Conservation (phyloP, 1,139 yeast species). For the Meyerozyma smithsonii region DNA sequence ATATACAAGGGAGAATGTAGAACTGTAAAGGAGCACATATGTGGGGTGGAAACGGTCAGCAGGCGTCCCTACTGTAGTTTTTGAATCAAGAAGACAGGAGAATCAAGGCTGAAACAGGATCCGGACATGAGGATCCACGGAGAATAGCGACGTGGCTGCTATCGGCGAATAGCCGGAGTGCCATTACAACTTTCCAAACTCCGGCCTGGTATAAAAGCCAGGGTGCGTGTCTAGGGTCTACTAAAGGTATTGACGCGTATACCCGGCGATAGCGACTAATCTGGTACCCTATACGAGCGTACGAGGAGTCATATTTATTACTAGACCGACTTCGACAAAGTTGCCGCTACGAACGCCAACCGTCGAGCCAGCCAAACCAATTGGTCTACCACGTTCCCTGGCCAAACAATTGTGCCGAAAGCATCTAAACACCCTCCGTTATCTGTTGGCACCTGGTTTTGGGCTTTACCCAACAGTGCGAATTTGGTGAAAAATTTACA, state of each 20-base stretch:
- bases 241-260: too few species aligned
- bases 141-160: too few species aligned
- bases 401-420: too few species aligned
- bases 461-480: constrained; percentile 3
- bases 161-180: too few species aligned
- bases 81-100: too few species aligned
- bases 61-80: too few species aligned
- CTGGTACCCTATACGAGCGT: not conserved
- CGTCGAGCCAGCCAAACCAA: too few species aligned
- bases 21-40: not conserved
- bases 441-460: constrained; percentile 2
- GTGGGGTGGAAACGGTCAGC: too few species aligned
- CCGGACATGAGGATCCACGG: too few species aligned
- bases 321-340: not conserved
- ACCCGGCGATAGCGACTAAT: not conserved
- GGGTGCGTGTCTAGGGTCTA: not conserved
- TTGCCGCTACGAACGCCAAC: not conserved
- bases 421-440: not conserved
- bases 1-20: not conserved
- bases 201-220: not conserved
- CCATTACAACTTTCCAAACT: too few species aligned
- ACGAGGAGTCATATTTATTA: not conserved
- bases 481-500: constrained; percentile 3
- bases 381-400: too few species aligned
- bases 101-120: too few species aligned